Evolutionary conservation across 2,329 filamentous ascomycete species (phyloP).

Genomic region (Trichophyton mentagrophytes): DNA sequence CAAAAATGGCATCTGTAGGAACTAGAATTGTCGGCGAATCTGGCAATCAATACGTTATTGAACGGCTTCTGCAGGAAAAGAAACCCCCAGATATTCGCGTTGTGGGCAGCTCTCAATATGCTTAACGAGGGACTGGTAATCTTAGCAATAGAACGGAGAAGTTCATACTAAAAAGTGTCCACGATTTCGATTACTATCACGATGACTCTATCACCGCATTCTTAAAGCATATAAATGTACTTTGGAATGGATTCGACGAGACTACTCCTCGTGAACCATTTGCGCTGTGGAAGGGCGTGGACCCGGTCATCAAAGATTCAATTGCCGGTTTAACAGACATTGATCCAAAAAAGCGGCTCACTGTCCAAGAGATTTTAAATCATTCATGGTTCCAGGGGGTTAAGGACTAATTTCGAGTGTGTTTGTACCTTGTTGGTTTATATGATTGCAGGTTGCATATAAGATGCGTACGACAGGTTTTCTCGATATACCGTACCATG

Average conservation of each 20-base stretch:
- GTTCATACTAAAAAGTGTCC: constrained; percentile 15
- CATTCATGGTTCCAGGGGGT: constrained; percentile 20
- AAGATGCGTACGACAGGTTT: no score
- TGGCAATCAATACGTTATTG: background rate
- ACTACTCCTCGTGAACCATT: background rate
- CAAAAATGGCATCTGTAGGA: background rate
- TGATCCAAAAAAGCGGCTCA: constrained; percentile 23
- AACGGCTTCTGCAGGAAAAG: constrained; percentile 22
- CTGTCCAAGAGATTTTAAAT: constrained; percentile 22
- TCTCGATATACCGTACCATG: no score
- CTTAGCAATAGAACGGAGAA: background rate
- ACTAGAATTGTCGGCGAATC: background rate
- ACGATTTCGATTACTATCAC: constrained; percentile 6
- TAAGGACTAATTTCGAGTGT: background rate
- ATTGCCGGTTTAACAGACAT: constrained; percentile 21
- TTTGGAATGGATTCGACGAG: background rate
- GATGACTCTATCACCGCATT: background rate
- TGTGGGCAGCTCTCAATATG: background rate
- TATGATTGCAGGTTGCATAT: no score
- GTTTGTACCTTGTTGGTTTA: background rate
- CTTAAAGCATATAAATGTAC: background rate
- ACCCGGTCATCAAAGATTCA: constrained; percentile 21
- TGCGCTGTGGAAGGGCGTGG: constrained; percentile 27
- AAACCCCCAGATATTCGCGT: background rate
- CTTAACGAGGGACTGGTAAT: background rate